Base-by-base conservation (phyloP, 2,329 filamentous ascomycete genomes). In the Colletotrichum cuscutae region DNA sequence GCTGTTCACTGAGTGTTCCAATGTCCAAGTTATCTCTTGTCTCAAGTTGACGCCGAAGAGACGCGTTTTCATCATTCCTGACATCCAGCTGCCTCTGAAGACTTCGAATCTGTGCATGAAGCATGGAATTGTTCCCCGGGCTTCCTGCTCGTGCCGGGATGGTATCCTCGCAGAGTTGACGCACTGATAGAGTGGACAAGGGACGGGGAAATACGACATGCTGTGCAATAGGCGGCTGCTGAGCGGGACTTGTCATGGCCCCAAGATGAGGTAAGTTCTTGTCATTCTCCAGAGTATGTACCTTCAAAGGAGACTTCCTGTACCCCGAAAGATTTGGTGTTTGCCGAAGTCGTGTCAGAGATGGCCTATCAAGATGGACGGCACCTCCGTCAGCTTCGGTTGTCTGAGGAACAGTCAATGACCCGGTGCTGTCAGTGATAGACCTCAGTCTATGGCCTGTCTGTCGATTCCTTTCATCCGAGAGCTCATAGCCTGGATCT, bases 61-160 rank as follows among this genome's bases (percentile, higher is more conserved):
- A 84, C 5, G 77, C 71, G 4, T 80, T 78, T 75, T 90, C 87
- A 65, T 89, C 87, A 1, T 78, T 82, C 64, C 84, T 86, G 9
- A 76, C 74, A 7, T 84, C 82, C 2, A 91, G 77, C 54, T 86
- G 85, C 2, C 80, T 81, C 75, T 88, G 86, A 8, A 92, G 82
- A 26, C 75, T 82, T 19, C 84, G 83, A 15, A 90, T 85, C 75
- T 89, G 88, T 0, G 80, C 78, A 75, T 89, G 84, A 4, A 90
- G 79, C 4, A 82, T 72, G 1, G 81, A 80, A 35, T 78, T 82
- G 2, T 80, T 79, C 37, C 79, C 76, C 46, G 77, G 76, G 30
- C 75, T 77, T 22, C 75, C 74, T 5, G 76, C 12, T 35, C 58
- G 52, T 60, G 4, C 65, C 60, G 6, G 49, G 57, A 12, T 32